Conservation (phyloP, 2,329 filamentous ascomycete species). For the Paecilomyces fulvus region DNA sequence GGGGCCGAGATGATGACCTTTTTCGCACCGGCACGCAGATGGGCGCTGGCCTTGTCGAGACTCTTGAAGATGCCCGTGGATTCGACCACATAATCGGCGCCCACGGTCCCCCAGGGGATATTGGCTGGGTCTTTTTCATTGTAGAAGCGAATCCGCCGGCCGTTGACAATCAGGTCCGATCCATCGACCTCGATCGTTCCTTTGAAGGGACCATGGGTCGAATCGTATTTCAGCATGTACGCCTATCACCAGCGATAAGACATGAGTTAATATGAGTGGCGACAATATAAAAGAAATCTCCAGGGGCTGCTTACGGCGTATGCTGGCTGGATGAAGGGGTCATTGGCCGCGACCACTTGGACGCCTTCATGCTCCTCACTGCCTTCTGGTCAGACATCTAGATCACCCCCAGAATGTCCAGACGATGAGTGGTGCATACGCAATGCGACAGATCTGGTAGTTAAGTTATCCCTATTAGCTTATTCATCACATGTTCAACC, state of each 20-base stretch:
- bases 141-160: conserved; percentile 94
- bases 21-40: conserved; percentile 96
- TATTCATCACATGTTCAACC: neutral
- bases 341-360: conserved; percentile 83
- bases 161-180: conserved; percentile 69
- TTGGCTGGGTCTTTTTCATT: conserved; percentile 76
- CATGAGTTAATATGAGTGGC: neutral
- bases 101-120: conserved; percentile 85
- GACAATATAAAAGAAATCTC: neutral
- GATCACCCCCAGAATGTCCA: conserved; percentile 5
- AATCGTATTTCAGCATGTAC: conserved; percentile 97
- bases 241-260: conserved; percentile 44
- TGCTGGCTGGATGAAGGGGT: conserved; percentile 86
- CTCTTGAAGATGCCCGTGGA: conserved; percentile 99
- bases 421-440: neutral
- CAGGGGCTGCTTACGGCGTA: conserved; percentile 58
- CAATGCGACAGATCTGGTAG: neutral
- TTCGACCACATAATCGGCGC: conserved; percentile 91
- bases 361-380: conserved; percentile 74
- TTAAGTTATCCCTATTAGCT: neutral
- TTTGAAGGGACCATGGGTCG: conserved; percentile 84
- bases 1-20: conserved; percentile 69
- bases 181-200: conserved; percentile 64
- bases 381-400: conserved; percentile 2
- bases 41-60: conserved; percentile 85